These are phyloP conservation scores for Apiospora phragmitis DNA, from an alignment of 2,329 filamentous ascomycete species.

Conservation along the genomic window DNA sequence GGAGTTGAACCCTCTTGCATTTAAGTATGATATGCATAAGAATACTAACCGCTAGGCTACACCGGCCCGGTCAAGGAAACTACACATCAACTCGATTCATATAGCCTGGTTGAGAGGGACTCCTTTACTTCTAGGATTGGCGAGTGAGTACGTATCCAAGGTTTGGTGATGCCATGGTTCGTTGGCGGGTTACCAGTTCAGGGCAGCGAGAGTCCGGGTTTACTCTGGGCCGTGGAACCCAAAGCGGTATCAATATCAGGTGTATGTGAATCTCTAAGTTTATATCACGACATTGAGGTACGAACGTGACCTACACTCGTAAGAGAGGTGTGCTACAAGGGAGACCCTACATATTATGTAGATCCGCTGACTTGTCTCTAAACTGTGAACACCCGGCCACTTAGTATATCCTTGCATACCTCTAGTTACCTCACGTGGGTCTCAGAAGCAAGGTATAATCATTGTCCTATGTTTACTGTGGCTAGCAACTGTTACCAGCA, in stretches of 20 bases:
- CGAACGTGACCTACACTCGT: too few relatives aligned
- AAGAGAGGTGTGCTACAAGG: neutral
- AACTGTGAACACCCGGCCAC: neutral
- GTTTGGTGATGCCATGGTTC: neutral
- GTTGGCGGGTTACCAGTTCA: neutral
- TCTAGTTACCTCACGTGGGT: neutral
- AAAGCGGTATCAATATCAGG: neutral
- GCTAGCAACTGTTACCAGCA: neutral
- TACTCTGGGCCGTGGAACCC: neutral
- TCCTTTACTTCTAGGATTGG: neutral
- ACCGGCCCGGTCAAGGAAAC: neutral
- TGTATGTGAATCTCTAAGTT: neutral
- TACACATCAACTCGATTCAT: neutral
- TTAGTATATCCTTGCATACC: neutral
- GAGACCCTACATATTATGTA: neutral
- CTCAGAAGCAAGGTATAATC: neutral
- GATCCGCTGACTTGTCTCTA: neutral
- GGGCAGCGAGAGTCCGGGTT: neutral
- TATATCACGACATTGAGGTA: neutral
- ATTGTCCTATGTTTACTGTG: neutral
- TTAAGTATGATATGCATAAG: neutral
- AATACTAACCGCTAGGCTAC: neutral
- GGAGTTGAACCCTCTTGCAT: neutral
- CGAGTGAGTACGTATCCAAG: neutral
- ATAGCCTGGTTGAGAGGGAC: neutral